These are phyloP conservation scores for Ganoderma multipileum DNA, from an alignment of 1,284 basidiomycete genomes.

Conservation along the genomic window DNA sequence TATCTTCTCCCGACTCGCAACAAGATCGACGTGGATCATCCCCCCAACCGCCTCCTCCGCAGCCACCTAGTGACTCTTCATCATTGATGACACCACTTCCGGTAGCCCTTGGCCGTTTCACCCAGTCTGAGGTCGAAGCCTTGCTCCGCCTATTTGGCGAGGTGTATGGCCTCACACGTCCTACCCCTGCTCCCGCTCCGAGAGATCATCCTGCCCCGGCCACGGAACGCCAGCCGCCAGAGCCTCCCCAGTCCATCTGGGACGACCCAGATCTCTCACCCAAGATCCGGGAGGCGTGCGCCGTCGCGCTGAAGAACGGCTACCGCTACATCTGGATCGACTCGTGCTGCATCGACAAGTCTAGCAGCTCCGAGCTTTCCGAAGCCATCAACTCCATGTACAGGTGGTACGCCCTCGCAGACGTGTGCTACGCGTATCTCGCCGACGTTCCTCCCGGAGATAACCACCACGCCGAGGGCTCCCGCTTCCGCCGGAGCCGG, in stretches of 20 bases:
- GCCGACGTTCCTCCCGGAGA: background rate
- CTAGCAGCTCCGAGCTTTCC: background rate
- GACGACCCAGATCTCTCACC: background rate
- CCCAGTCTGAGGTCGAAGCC: background rate
- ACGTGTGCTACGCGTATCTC: background rate
- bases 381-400: background rate
- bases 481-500: background rate
- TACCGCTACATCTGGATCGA: background rate
- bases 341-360: background rate
- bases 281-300: background rate
- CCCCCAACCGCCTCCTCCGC: too few relatives aligned
- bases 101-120: background rate
- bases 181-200: background rate
- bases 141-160: background rate
- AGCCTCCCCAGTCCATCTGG: background rate
- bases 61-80: background rate
- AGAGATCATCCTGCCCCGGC: background rate
- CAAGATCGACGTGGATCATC: background rate
- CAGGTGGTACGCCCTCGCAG: background rate
- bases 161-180: background rate
- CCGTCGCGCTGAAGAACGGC: background rate
- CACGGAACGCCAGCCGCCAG: too few relatives aligned
- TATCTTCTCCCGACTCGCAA: background rate
- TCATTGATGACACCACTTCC: background rate
- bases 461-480: background rate